These are phyloP conservation scores for Cronartium quercuum DNA, from an alignment of 1,284 basidiomycete species.

Conservation along the genomic window DNA sequence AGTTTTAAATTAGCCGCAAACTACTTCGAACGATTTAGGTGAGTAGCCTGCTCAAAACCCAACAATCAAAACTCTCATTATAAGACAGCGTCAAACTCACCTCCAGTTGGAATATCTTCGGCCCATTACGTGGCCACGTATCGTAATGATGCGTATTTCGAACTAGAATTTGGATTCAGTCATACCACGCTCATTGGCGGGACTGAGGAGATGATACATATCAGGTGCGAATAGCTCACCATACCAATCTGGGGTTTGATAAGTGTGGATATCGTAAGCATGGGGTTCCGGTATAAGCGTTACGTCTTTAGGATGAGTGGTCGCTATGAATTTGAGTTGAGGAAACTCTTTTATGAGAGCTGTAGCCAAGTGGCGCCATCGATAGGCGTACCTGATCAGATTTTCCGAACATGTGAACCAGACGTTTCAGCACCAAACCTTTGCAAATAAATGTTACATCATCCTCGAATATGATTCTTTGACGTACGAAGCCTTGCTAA, in stretches of 20 bases:
- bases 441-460: too few relatives aligned
- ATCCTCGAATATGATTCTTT: too few relatives aligned
- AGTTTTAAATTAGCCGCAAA: neutral
- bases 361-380: neutral
- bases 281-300: neutral
- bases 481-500: neutral
- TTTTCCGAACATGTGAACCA: too few relatives aligned
- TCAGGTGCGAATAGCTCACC: neutral
- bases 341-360: neutral
- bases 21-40: too few relatives aligned
- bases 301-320: neutral
- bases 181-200: neutral
- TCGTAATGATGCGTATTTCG: neutral
- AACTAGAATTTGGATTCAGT: neutral
- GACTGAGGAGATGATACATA: neutral
- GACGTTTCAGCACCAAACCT: too few relatives aligned
- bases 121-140: neutral
- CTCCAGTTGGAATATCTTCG: conserved; percentile 1
- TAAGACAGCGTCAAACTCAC: neutral
- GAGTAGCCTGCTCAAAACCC: too few relatives aligned
- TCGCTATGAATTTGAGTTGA: neutral
- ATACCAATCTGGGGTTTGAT: neutral
- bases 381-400: neutral
- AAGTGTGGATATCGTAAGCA: neutral
- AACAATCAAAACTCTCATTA: too few relatives aligned